Conservation (phyloP, 768 basidiomycete genomes). For the Trametes cingulata region DNA sequence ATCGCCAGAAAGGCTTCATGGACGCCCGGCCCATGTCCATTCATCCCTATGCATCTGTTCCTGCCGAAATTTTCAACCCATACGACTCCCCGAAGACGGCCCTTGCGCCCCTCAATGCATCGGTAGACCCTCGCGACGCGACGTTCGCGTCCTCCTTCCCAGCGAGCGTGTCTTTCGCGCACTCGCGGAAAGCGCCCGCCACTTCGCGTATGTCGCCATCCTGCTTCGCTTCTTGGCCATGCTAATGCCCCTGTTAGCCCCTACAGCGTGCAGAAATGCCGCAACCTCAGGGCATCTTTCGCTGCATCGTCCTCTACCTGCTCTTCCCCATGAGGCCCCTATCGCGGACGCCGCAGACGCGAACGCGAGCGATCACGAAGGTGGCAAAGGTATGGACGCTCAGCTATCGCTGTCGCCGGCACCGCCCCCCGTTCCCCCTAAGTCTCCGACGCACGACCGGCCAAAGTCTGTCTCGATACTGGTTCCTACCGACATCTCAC, state of each 20-base stretch:
- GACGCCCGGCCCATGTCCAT: constrained; percentile 5
- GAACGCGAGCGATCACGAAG: constrained; percentile 1
- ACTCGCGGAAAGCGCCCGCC: neutral
- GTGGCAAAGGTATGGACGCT: neutral
- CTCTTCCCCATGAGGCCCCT: constrained; percentile 1
- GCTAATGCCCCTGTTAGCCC: neutral
- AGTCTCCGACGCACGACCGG: constrained; percentile 7
- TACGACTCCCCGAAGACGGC: neutral
- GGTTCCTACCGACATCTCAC: constrained; percentile 20
- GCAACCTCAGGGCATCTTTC: neutral
- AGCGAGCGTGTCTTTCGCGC: neutral
- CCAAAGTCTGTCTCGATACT: constrained; percentile 20
- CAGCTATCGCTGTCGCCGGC: neutral
- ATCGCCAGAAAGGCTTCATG: neutral
- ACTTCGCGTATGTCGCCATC: neutral
- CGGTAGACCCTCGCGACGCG: neutral
- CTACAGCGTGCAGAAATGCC: neutral
- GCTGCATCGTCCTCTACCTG: neutral
- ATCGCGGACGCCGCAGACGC: neutral
- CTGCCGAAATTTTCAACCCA: neutral
- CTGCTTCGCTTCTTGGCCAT: neutral
- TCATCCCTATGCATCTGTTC: neutral
- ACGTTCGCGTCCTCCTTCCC: neutral
- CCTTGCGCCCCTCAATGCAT: neutral
- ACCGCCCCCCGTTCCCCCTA: constrained; percentile 23